A percentile compares a stretch with the other conserved stretches of the same genome.
Conservation (phyloP, 345 rosid genomes). For the Camelina neglecta region DNA sequence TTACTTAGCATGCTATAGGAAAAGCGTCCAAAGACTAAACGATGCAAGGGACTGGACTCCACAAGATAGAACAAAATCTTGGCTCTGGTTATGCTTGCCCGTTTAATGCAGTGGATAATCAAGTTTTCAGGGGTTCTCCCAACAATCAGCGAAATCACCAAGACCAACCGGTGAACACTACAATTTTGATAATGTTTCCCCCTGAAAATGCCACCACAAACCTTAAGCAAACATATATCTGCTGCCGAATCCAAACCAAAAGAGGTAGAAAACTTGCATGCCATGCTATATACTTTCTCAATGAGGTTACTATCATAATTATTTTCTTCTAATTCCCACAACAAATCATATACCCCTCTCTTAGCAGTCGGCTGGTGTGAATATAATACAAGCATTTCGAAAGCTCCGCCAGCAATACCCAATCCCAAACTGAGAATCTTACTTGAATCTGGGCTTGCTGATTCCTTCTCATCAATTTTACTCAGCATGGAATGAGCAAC, state of each 20-base stretch:
- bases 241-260: slow-evolving; percentile 56
- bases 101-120: slow-evolving; percentile 62
- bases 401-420: slow-evolving; percentile 69
- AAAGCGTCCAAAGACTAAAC: slow-evolving; percentile 65
- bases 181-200: slow-evolving; percentile 45
- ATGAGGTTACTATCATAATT: slow-evolving; percentile 54
- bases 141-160: slow-evolving; percentile 57
- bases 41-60: slow-evolving; percentile 76
- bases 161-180: slow-evolving; percentile 62
- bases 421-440: slow-evolving; percentile 56
- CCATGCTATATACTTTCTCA: slow-evolving; percentile 64
- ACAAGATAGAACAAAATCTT: slow-evolving; percentile 64
- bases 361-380: slow-evolving; percentile 55
- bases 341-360: slow-evolving; percentile 50
- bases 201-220: slow-evolving; percentile 51
- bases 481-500: slow-evolving; percentile 62
- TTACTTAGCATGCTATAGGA: slow-evolving; percentile 47
- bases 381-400: slow-evolving; percentile 59
- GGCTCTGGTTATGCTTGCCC: slow-evolving; percentile 60
- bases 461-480: slow-evolving; percentile 47
- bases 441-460: slow-evolving; percentile 39
- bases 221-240: slow-evolving; percentile 71
- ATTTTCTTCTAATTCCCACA: slow-evolving; percentile 61
- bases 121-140: slow-evolving; percentile 63
- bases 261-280: slow-evolving; percentile 60